Base-by-base conservation (phyloP, 306 rosid species). In the Amphicarpaea edgeworthii region DNA sequence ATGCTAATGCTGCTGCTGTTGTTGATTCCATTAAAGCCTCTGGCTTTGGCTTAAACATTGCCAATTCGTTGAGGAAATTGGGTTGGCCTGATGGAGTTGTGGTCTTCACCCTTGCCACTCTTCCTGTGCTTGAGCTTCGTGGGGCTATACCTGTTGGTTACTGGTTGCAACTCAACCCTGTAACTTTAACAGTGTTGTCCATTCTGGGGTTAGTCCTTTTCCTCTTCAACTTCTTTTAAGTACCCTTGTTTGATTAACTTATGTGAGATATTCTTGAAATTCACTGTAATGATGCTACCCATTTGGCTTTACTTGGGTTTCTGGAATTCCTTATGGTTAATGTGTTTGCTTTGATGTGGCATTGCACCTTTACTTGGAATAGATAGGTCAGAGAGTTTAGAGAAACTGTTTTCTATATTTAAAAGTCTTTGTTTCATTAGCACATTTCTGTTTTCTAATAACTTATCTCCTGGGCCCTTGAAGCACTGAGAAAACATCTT, bases 101-200 rank as follows among this genome's bases (percentile, higher is more conserved):
- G 75, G 97, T 95, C 0, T 95, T 95, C 84, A 78, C 93, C 3
- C 88, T 92, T 14, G 93, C 97, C 19, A 90, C 96, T 38, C 97
- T 92, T 86, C 98, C 97, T 16, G 85, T 95, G 47, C 89, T 95
- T 46, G 98, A 95, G 90, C 98, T 95, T 63, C 97, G 97, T 61
- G 97, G 97, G 49, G 98, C 98, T 54, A 92, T 95, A 50, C 97
- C 97, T 46, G 97, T 92, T 79, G 98, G 98, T 20, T 92, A 92
- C 17, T 92, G 97, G 97, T 21, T 95, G 97, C 88, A 89, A 15
- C 98, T 95, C 76, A 80, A 83, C 43, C 98, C 98, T 51, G 32
- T 50, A 12, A 50, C 63, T 68, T 75, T 95, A 17, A 92, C 97
- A 0, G 37, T 83, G 28, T 67, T 95, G 1, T 81, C 98, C 4